Conservation (phyloP, 2,329 filamentous ascomycete species). For the Aspergillus sojae region DNA sequence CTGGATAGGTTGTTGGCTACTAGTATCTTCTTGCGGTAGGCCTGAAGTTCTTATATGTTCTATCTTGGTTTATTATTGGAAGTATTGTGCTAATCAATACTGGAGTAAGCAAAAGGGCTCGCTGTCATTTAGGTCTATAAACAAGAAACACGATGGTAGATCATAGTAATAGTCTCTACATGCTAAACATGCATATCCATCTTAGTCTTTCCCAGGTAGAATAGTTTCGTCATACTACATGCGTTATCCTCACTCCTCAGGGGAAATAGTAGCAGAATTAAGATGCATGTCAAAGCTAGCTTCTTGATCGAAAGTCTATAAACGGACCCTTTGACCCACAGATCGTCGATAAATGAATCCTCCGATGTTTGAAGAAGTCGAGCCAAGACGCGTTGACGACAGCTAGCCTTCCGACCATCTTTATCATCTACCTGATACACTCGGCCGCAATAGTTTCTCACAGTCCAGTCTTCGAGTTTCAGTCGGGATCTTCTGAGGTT, state of each 20-base stretch:
- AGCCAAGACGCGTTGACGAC: neutral
- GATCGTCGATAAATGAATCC: neutral
- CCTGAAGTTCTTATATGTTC: neutral
- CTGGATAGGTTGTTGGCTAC: neutral
- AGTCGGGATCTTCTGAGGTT: neutral
- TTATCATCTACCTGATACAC: neutral
- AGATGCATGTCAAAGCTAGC: neutral
- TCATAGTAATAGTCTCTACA: neutral
- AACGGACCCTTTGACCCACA: neutral
- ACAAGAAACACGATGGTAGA: neutral
- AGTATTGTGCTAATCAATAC: neutral
- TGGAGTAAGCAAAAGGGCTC: neutral
- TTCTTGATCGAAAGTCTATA: neutral
- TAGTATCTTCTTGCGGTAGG: neutral
- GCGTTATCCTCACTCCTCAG: neutral
- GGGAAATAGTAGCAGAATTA: neutral
- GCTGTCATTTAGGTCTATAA: neutral
- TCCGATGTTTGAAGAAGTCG: neutral
- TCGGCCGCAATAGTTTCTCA: neutral
- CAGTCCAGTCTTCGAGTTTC: neutral
- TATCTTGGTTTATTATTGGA: neutral
- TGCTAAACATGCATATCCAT: neutral
- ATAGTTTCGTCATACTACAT: neutral
- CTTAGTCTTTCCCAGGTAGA: neutral
- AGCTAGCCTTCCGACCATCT: neutral